phyloP scores from a whole-genome alignment of 2,329 filamentous ascomycete species.

The Lachnellula hyalina region DNA sequence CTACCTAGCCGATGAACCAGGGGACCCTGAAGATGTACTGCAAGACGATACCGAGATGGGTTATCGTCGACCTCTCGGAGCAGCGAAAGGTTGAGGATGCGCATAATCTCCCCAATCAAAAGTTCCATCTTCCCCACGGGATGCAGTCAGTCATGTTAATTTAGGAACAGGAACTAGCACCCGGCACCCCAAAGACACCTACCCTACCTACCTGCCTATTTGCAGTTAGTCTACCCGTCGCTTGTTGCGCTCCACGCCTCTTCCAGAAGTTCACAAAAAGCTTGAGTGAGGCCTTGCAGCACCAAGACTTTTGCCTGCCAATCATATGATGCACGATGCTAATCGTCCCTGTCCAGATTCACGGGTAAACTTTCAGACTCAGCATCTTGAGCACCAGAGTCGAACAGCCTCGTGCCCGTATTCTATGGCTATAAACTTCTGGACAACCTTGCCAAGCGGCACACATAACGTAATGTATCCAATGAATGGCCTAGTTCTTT shows the following conservation, averaged over 20 bases:
- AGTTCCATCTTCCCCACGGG: slow-evolving; percentile 5
- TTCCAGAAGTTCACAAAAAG: neutral
- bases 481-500: too few species aligned
- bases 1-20: too few species aligned
- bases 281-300: neutral
- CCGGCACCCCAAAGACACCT: neutral
- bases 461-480: too few species aligned
- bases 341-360: neutral
- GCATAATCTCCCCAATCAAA: slow-evolving; percentile 3
- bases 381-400: neutral
- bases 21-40: too few species aligned
- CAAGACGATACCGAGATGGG: too few species aligned
- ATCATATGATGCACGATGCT: slow-evolving; percentile 3
- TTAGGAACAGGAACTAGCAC: too few species aligned
- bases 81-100: neutral
- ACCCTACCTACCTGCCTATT: too few species aligned
- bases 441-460: too few species aligned
- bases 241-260: neutral
- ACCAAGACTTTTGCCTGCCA: slow-evolving; percentile 1
- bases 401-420: slow-evolving; percentile 14
- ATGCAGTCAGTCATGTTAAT: neutral
- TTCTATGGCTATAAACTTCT: slow-evolving; percentile 16
- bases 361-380: neutral
- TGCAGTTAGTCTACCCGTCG: slow-evolving; percentile 2
- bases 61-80: too few species aligned